These are phyloP conservation scores for Viola pubescens DNA, from an alignment of 441 rosid species.

Conservation along the genomic window DNA sequence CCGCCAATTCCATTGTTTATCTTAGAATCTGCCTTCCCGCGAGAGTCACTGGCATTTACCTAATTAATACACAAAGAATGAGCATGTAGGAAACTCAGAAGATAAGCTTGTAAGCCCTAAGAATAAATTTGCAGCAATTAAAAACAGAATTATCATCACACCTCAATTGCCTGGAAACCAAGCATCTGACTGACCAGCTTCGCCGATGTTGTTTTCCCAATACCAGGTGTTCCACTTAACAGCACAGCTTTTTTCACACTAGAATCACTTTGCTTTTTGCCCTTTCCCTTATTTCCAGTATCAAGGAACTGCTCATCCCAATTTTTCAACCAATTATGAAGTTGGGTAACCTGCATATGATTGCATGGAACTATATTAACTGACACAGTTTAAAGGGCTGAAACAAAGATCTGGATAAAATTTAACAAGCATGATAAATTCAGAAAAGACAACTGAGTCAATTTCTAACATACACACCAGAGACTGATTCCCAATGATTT, in stretches of 20 bases:
- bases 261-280: conserved; percentile 65
- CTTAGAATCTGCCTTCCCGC: conserved; percentile 85
- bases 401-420: conserved; percentile 1
- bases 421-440: not conserved
- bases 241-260: conserved; percentile 75
- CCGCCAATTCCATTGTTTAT: conserved; percentile 88
- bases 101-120: not conserved
- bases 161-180: conserved; percentile 94
- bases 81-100: conserved; percentile 3
- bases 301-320: conserved; percentile 72
- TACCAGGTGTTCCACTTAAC: conserved; percentile 92
- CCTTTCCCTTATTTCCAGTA: conserved; percentile 60
- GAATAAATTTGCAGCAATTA: conserved; percentile 8
- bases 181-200: conserved; percentile 87
- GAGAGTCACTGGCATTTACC: conserved; percentile 98
- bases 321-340: conserved; percentile 74
- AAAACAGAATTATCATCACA: conserved; percentile 28
- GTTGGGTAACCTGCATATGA: conserved; percentile 68
- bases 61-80: conserved; percentile 17
- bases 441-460: conserved; percentile 3
- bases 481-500: conserved; percentile 87
- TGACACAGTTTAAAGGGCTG: conserved; percentile 2
- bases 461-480: conserved; percentile 36
- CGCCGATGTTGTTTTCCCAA: conserved; percentile 92
- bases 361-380: conserved; percentile 4